These are phyloP conservation scores for Alternaria consortialis DNA, from an alignment of 2,329 filamentous ascomycete genomes.

Conservation along the genomic window DNA sequence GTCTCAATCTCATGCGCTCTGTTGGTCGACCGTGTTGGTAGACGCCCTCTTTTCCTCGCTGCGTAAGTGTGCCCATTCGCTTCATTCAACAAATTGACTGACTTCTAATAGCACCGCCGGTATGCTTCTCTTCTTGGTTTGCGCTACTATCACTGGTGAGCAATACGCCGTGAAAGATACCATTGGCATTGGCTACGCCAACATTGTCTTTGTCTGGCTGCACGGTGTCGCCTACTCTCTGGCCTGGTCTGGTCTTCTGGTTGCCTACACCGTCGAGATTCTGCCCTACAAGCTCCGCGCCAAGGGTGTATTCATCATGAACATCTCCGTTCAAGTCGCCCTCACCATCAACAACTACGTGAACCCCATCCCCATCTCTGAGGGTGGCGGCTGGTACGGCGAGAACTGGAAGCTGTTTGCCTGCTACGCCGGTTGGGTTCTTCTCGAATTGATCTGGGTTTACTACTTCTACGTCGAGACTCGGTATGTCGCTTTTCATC, in stretches of 20 bases:
- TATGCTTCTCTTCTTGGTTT: neutral
- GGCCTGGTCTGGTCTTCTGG: conserved; percentile 58
- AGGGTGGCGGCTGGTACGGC: conserved; percentile 62
- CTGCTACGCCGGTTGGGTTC: conserved; percentile 70
- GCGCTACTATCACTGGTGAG: conserved; percentile 34
- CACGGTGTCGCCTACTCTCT: conserved; percentile 58
- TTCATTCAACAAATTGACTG: neutral
- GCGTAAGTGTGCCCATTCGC: conserved; percentile 2
- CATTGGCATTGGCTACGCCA: conserved; percentile 49
- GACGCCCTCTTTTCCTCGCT: conserved; percentile 46
- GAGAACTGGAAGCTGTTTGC: conserved; percentile 70
- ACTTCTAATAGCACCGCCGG: neutral
- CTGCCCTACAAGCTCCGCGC: conserved; percentile 57
- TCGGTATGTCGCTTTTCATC: conserved; percentile 19
- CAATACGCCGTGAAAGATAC: conserved; percentile 57
- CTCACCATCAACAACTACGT: conserved; percentile 64
- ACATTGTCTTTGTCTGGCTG: conserved; percentile 59
- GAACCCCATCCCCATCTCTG: conserved; percentile 59
- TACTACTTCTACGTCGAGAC: conserved; percentile 74
- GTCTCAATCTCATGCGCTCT: conserved; percentile 66
- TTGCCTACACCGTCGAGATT: conserved; percentile 60
- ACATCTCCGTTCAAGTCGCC: conserved; percentile 67
- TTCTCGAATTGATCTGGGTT: conserved; percentile 65
- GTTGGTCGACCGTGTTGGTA: conserved; percentile 63
- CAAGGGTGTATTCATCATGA: conserved; percentile 62